Conservation (phyloP, 2,329 filamentous ascomycete genomes). For the Elsinoe ampelina region DNA sequence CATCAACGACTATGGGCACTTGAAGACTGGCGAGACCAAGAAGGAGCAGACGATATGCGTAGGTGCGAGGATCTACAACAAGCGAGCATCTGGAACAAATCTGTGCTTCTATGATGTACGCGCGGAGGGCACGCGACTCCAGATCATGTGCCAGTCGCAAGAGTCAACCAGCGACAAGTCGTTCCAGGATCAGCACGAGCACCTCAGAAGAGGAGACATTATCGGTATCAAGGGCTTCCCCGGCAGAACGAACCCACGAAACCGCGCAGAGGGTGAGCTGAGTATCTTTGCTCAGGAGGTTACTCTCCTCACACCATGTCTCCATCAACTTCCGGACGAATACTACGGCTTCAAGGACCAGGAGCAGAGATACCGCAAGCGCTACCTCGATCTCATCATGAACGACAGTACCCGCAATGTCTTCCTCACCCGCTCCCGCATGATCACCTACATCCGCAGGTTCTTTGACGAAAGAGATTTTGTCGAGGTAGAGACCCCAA, state of each 20-base stretch:
- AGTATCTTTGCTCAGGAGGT: constrained; percentile 88
- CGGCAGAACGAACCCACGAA: constrained; percentile 81
- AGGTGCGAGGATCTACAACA: constrained; percentile 81
- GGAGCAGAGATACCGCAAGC: constrained; percentile 85
- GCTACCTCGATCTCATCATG: constrained; percentile 95
- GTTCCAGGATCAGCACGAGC: constrained; percentile 83
- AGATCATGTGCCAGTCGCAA: constrained; percentile 87
- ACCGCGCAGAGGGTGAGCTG: constrained; percentile 77
- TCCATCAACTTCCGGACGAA: constrained; percentile 82
- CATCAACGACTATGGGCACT: constrained; percentile 62
- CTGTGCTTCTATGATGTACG: constrained; percentile 86
- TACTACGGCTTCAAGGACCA: constrained; percentile 95
- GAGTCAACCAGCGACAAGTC: constrained; percentile 58
- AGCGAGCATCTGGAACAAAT: constrained; percentile 72
- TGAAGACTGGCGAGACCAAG: constrained; percentile 80
- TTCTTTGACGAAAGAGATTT: constrained; percentile 87
- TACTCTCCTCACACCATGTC: constrained; percentile 75
- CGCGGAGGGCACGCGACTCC: constrained; percentile 65
- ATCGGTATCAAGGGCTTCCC: constrained; percentile 81
- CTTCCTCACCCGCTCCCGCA: constrained; percentile 76
- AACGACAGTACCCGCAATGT: constrained; percentile 78
- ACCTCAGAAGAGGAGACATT: constrained; percentile 83
- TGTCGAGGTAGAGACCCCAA: constrained; percentile 89
- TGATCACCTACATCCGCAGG: constrained; percentile 76
- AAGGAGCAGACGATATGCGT: constrained; percentile 67